Evolutionary conservation across 2,329 filamentous ascomycete species (phyloP), one percentile per base, ranked within the genome.

Genomic region (Penicillium hesseltinei): DNA sequence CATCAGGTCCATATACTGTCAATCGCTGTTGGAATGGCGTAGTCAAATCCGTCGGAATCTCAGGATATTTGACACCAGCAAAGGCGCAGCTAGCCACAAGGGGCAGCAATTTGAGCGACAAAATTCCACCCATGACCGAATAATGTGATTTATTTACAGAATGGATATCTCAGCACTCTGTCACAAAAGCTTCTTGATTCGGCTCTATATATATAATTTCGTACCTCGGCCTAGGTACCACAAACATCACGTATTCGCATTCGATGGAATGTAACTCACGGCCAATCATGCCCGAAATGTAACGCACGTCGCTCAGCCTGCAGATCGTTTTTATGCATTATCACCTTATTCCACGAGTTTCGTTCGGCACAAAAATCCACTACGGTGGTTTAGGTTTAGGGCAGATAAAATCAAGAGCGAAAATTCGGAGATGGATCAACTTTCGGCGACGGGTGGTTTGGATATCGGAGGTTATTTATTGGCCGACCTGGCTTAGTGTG

Each of bases 21-120:
- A 84, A 71, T 5, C 82, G 80, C 65, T 84, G 81, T 66, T 84
- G 82, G 19, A 78, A 74, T 3, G 82, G 82, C 2, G 82, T 84
- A 3, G 81, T 80, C 69, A 78, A 58, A 61, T 84, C 82, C 1
- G 62, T 42, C 1, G 82, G 82, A 36, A 78, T 78, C 7, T 75
- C 48, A 8, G 81, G 81, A 61, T 77, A 81, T 52, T 72, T 76
- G 4, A 70, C 74, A 21, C 51, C 57, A 17, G 67, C 71, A 3
- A 64, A 43, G 23, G 60, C 67, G 46, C 66, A 38, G 11, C 51
- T 54, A 17, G 59, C 61, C 45, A 64, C 21, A 5, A 63, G n/a
- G n/a, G 60, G 58, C 55, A 64, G n/a, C 17, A 61, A 39, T 52
- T 62, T 64, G 33, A 65, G 25, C 3, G 48, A 44, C 9, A 29